Evolutionary conservation across 2,329 filamentous ascomycete genomes (phyloP).

Genomic region (Coniochaeta sp.): DNA sequence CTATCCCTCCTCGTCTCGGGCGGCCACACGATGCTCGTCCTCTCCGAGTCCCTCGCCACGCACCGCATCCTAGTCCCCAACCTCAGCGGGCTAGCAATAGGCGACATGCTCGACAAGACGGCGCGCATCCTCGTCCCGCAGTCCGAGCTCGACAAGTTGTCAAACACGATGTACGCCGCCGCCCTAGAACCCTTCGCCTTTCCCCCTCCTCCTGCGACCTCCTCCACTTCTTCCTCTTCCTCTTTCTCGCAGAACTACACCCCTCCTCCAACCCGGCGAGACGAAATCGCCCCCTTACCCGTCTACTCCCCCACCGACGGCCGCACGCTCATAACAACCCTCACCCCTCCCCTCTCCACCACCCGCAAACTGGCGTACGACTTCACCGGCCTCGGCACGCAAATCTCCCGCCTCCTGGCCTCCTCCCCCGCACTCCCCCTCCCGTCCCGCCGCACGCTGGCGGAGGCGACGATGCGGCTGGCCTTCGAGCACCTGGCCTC

Average conservation of each 20-base stretch:
- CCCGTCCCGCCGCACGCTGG: constrained; percentile 61
- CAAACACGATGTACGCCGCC: constrained; percentile 71
- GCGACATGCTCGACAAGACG: constrained; percentile 83
- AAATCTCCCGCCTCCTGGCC: constrained; percentile 14
- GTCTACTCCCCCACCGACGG: constrained; percentile 45
- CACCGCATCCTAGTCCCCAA: constrained; percentile 67
- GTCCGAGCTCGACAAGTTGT: constrained; percentile 39
- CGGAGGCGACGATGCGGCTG: constrained; percentile 66
- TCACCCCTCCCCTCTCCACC: constrained; percentile 56
- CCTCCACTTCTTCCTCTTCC: no score
- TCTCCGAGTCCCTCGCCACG: constrained; percentile 58
- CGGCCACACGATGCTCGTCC: constrained; percentile 82
- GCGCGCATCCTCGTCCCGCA: constrained; percentile 69
- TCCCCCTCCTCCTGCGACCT: no score
- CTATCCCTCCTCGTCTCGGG: constrained; percentile 85
- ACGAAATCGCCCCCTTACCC: constrained; percentile 43
- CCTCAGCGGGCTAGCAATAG: constrained; percentile 73
- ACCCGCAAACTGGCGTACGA: constrained; percentile 57
- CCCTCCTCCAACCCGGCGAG: constrained; percentile 48
- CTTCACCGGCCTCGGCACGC: constrained; percentile 66
- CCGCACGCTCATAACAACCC: constrained; percentile 17
- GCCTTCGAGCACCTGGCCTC: constrained; percentile 83
- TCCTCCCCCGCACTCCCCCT: not conserved
- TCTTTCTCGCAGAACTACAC: constrained; percentile 44
- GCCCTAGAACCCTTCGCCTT: constrained; percentile 77